Evolutionary conservation across 2,329 filamentous ascomycete species (phyloP), one percentile per base, ranked within the genome.

Genomic region (Penicillium digitatum): DNA sequence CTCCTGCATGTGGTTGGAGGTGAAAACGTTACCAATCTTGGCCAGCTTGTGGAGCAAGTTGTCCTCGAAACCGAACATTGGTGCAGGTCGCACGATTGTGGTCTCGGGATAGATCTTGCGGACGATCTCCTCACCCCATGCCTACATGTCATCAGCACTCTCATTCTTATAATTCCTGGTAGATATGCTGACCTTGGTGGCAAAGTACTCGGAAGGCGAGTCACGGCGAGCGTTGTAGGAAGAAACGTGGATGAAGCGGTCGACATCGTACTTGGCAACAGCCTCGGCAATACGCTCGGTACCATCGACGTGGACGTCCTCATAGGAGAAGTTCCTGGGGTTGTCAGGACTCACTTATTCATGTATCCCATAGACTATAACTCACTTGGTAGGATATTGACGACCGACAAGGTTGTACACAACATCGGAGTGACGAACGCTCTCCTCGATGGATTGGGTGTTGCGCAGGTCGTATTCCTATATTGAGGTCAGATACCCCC

Each of bases 401-500:
- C 93, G 88, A 62, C 94, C 94, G 69, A 96, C 82, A 66, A 99
- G 81, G 77, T 99, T 99, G 81, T 95, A 96, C 62, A 99, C 94
- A 60, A 96, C 88, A 72, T 99, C 94, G 39, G 93, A 97, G 76
- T 99, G 94, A 68, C 94, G 85, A 50, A 99, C 92, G 69, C 90
- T 94, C 76, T 96, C 92, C 74, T 99, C 94, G 67, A 99, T 94
- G 29, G 93, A 97, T 65, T 88, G 82, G 39, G 91, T 97, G 77
- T 99, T 99, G 70, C 86, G 87, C 58, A 99, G 82, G 70, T 99
- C 94, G 76, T 90, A 95, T 83, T 99, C 94, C 89, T 92, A 63
- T 22, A 48, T 20, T 51, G 9, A 46, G 5, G 20, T 54, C 34
- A 59, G 53, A 27, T 31, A 26, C 48, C 11, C n/a, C 38, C 12